Base-by-base conservation (phyloP, 805 yeast genomes). In the Lachancea lanzarotensis region DNA sequence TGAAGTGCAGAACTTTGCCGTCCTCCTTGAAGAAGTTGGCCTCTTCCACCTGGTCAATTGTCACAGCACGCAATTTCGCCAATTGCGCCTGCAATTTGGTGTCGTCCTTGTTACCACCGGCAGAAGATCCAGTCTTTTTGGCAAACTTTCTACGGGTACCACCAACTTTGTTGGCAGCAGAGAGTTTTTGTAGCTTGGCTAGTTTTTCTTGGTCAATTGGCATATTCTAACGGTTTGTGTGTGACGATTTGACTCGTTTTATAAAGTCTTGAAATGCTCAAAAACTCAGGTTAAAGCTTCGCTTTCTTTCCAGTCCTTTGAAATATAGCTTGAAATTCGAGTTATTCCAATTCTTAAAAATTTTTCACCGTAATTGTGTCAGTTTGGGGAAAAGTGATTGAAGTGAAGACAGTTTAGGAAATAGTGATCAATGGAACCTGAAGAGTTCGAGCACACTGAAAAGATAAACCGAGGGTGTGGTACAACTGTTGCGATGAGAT, bases 11-110 rank as follows among this genome's bases (percentile, higher is more conserved):
- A 54, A 93, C 96, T 67, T 82, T 84, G 66, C 97, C 97, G 70
- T 91, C 96, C 54, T 88, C 96, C 71, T 78, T 84, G 85, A 93
- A 90, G 78, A 91, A 86, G 81, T 90, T 91, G 64, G 96, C 98
- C 76, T 91, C 97, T 69, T 88, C 95, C 62, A 91, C 82, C 63
- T 85, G 88, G 56, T 84, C 89, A 59, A 91, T 73, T 62, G 88
- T 84, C 71, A 84, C 86, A 55, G 90, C 95, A 71, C 85, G 83
- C 68, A 91, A 76, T 75, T 90, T 89, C 69, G 81, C 83, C 72
- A 91, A 76, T 63, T 91, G 80, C 59, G 82, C 85, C 73, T 87
- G 89, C 69, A 91, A 78, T 73, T 90, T 89, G 70, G 88, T 76
- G 74, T 90, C 96, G 65, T 89, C 95, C 61, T 81, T 88, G 52